Evolutionary conservation across 208 protist genomes (phyloP).

Genomic region (Wallacemonas sp.): DNA sequence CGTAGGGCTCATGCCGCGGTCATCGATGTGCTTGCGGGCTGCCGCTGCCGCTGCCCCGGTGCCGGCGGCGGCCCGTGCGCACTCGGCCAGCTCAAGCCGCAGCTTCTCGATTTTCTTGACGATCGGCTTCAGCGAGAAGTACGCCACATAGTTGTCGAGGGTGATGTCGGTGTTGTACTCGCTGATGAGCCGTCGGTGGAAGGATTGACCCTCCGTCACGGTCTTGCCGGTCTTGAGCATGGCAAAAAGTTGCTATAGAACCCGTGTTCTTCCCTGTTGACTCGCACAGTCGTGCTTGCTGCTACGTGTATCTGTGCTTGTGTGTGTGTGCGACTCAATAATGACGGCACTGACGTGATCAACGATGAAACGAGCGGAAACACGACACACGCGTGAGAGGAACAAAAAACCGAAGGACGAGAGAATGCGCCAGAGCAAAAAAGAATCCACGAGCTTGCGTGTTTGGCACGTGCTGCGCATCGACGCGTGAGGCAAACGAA

Average conservation of each 20-base stretch:
- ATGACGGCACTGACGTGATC: too few species aligned
- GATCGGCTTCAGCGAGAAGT: constrained; percentile 82
- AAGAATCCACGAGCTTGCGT: too few species aligned
- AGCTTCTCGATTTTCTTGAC: constrained; percentile 67
- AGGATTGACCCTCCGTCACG: constrained; percentile 67
- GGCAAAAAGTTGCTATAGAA: not conserved
- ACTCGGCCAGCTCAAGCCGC: constrained; percentile 32
- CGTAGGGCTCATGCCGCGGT: not conserved
- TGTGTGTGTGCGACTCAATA: too few species aligned
- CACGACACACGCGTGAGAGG: too few species aligned
- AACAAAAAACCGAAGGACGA: too few species aligned
- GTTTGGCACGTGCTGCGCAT: too few species aligned
- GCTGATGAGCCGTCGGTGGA: constrained; percentile 76
- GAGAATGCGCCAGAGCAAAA: too few species aligned
- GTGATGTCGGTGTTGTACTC: constrained; percentile 87
- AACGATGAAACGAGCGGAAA: too few species aligned
- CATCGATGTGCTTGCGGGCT: not conserved
- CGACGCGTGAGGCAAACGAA: too few species aligned
- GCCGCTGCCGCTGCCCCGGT: constrained; percentile 11
- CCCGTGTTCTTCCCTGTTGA: constrained; percentile 3
- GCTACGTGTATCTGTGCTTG: not conserved
- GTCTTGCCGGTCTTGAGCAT: constrained; percentile 71
- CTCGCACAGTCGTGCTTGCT: not conserved
- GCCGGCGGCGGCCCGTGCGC: not conserved
- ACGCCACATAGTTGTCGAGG: constrained; percentile 77